Conservation (phyloP, 2,329 filamentous ascomycete genomes). For the Neonectria hederae region DNA sequence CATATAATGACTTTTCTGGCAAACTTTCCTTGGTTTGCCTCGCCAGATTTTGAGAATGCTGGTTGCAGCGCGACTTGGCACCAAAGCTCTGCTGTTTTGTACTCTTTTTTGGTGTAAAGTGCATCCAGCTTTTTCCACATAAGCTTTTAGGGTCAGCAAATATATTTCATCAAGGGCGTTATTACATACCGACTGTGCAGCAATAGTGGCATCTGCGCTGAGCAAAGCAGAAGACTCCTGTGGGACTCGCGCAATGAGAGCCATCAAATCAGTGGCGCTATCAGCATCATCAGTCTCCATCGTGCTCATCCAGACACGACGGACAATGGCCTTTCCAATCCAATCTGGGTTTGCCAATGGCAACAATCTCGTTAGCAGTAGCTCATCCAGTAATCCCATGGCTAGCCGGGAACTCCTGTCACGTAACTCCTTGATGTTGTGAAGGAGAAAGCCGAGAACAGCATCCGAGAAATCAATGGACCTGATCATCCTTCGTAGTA, state of each 20-base stretch:
- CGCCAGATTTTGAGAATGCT: conserved; percentile 72
- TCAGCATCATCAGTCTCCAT: conserved; percentile 50
- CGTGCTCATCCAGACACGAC: conserved; percentile 72
- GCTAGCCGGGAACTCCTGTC: conserved; percentile 60
- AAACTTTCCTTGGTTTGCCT: conserved; percentile 74
- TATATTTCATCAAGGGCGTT: conserved; percentile 6
- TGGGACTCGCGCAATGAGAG: conserved; percentile 47
- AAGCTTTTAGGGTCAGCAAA: conserved; percentile 60
- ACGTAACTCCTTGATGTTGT: conserved; percentile 73
- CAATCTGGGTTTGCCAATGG: conserved; percentile 61
- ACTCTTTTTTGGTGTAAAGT: conserved; percentile 61
- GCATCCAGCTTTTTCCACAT: conserved; percentile 83
- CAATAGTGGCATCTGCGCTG: conserved; percentile 68
- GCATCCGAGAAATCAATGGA: conserved; percentile 67
- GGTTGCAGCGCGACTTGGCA: conserved; percentile 74
- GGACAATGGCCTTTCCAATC: conserved; percentile 75
- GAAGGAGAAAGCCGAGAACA: conserved; percentile 72
- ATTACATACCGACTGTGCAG: conserved; percentile 69
- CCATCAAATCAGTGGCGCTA: conserved; percentile 37
- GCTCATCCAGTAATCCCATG: conserved; percentile 65
- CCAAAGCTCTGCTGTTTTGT: conserved; percentile 71
- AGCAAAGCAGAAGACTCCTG: conserved; percentile 58
- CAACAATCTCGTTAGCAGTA: conserved; percentile 68
- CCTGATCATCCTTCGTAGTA: conserved; percentile 70
- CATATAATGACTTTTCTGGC: conserved; percentile 78